Evolutionary conservation across 2,329 filamentous ascomycete species (phyloP).

Genomic region (Cladosporium sp.): DNA sequence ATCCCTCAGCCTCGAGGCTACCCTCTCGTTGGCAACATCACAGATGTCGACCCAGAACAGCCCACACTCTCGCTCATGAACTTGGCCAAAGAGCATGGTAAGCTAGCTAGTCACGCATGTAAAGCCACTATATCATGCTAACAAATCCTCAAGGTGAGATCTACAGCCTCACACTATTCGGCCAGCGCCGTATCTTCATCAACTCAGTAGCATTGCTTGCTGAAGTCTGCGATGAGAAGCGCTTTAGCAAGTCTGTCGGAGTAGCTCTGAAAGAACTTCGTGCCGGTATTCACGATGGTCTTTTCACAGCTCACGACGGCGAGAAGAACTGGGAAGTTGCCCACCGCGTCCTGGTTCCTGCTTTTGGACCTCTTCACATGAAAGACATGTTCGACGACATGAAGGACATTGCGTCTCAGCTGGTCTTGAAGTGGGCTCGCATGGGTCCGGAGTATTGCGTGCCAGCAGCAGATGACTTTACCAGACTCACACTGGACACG

Average conservation of each 20-base stretch:
- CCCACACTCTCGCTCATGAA: conserved; percentile 60
- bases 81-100: conserved; percentile 27
- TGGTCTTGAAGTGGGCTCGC: conserved; percentile 39
- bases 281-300: conserved; percentile 62
- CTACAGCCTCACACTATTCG: conserved; percentile 24
- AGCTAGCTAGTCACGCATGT: background rate
- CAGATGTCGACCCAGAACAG: conserved; percentile 61
- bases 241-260: conserved; percentile 59
- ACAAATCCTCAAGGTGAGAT: conserved; percentile 23
- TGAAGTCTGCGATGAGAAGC: conserved; percentile 42
- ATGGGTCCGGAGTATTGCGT: conserved; percentile 59
- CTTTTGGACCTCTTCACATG: conserved; percentile 69
- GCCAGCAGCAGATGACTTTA: conserved; percentile 65
- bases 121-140: background rate
- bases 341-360: conserved; percentile 63
- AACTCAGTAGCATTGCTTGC: conserved; percentile 35
- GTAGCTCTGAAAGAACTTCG: conserved; percentile 57
- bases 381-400: conserved; percentile 59
- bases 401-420: conserved; percentile 28
- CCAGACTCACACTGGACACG: conserved; percentile 70
- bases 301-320: conserved; percentile 59
- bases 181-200: conserved; percentile 26
- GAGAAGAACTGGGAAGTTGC: conserved; percentile 36
- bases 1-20: conserved; percentile 66
- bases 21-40: conserved; percentile 65